These are phyloP conservation scores for Bertia moriformis DNA, from an alignment of 2,329 filamentous ascomycete species.

Conservation along the genomic window DNA sequence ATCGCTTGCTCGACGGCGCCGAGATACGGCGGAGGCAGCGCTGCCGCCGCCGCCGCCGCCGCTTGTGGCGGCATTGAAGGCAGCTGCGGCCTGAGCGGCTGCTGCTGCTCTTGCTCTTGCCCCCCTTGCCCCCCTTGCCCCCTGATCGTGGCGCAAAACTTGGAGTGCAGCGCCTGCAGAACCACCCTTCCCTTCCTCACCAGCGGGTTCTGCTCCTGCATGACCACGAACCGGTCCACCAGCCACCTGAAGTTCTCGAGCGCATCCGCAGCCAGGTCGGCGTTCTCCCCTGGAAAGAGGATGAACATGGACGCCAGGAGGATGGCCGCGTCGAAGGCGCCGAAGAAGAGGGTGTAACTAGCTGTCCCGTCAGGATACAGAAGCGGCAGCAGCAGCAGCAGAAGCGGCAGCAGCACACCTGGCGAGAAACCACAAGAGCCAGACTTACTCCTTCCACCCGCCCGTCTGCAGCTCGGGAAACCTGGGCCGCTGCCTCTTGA, in stretches of 20 bases:
- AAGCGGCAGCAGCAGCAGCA: no score
- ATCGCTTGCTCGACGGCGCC: not conserved
- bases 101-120: not conserved
- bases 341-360: slow-evolving; percentile 42
- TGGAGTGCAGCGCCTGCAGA: slow-evolving; percentile 35
- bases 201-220: slow-evolving; percentile 35
- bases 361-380: no score
- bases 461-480: slow-evolving; percentile 31
- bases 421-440: no score
- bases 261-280: slow-evolving; percentile 27
- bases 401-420: no score
- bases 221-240: slow-evolving; percentile 40
- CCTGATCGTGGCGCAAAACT: no score
- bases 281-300: slow-evolving; percentile 39
- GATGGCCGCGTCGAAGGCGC: slow-evolving; percentile 49
- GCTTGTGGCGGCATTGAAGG: not conserved
- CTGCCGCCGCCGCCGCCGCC: not conserved
- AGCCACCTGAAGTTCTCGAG: slow-evolving; percentile 44
- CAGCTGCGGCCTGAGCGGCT: not conserved
- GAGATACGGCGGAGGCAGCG: not conserved
- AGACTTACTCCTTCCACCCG: slow-evolving; percentile 29
- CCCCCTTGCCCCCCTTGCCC: slow-evolving; percentile 26
- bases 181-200: slow-evolving; percentile 39
- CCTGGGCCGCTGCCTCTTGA: slow-evolving; percentile 34
- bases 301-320: slow-evolving; percentile 46